A percentile compares a stretch with the other conserved stretches of the same genome.
These are phyloP conservation scores for Cylindrotheca closterium DNA, from an alignment of 108 stramenopile species.

Conservation along the genomic window DNA sequence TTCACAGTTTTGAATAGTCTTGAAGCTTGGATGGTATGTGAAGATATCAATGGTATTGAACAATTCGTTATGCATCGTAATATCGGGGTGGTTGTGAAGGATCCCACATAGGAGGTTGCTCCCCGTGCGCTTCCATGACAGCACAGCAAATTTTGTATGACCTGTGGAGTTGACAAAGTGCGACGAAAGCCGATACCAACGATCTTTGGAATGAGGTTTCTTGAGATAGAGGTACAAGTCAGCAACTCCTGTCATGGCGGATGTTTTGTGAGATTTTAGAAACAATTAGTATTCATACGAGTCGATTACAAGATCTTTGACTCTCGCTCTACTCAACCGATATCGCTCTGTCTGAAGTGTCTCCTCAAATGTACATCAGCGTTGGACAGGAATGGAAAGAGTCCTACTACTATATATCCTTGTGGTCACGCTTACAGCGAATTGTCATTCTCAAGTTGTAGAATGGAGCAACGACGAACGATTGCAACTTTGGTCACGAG, in stretches of 20 bases:
- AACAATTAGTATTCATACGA: no score
- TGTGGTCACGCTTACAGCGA: no score
- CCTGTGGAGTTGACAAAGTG: slow-evolving; percentile 1
- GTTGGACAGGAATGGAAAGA: no score
- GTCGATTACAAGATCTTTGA: no score
- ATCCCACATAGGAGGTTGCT: slow-evolving; percentile 43
- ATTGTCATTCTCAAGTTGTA: background rate
- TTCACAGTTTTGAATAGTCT: background rate
- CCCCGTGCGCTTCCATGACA: slow-evolving; percentile 41
- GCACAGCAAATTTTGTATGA: slow-evolving; percentile 31
- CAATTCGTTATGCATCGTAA: slow-evolving; percentile 49
- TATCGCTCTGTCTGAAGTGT: no score
- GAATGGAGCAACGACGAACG: slow-evolving; percentile 23
- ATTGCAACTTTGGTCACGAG: slow-evolving; percentile 48
- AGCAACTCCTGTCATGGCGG: slow-evolving; percentile 43
- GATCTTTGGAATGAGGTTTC: slow-evolving; percentile 31
- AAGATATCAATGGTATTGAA: slow-evolving; percentile 47
- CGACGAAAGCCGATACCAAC: slow-evolving; percentile 15
- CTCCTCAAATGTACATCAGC: no score
- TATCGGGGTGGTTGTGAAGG: slow-evolving; percentile 38
- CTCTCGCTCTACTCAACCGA: no score
- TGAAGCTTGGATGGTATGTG: slow-evolving; percentile 23
- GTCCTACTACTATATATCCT: no score
- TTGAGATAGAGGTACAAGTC: slow-evolving; percentile 27
- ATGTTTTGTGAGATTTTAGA: no score